These are phyloP conservation scores for Amaranthus tricolor DNA, from an alignment of 179 eudicot genomes.

Conservation along the genomic window DNA sequence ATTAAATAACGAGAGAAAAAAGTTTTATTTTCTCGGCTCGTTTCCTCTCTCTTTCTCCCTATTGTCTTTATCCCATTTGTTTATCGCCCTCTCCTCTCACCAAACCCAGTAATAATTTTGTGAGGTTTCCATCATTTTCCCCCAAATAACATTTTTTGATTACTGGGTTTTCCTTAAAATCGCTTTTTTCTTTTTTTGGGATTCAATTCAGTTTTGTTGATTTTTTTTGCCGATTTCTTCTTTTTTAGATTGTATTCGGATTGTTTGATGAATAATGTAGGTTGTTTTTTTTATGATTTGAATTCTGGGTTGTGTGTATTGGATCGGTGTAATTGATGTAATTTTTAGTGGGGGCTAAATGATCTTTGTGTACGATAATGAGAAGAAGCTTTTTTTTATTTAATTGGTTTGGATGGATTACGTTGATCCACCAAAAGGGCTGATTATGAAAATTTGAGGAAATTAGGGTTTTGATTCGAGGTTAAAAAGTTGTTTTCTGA, in stretches of 20 bases:
- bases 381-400: constrained; percentile 1
- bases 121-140: neutral
- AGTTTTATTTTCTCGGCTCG: neutral
- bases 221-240: neutral
- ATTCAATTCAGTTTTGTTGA: constrained; percentile 1
- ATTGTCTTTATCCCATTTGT: neutral
- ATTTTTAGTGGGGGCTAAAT: neutral
- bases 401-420: constrained; percentile 16
- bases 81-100: neutral
- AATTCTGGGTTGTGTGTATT: neutral
- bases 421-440: constrained; percentile 15
- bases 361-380: neutral
- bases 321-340: constrained; percentile 4
- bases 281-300: constrained; percentile 3
- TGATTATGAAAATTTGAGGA: constrained; percentile 7
- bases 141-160: neutral
- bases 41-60: neutral
- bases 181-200: neutral
- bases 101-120: neutral
- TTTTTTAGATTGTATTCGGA: neutral
- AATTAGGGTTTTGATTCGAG: neutral
- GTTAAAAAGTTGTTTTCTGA: neutral
- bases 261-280: constrained; percentile 13
- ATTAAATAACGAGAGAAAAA: neutral
- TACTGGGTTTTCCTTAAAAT: neutral